Percentiles rank a stretch among this genome's conserved stretches.
These are phyloP conservation scores for Beta lomatogona DNA, from an alignment of 179 eudicot species.

Conservation along the genomic window DNA sequence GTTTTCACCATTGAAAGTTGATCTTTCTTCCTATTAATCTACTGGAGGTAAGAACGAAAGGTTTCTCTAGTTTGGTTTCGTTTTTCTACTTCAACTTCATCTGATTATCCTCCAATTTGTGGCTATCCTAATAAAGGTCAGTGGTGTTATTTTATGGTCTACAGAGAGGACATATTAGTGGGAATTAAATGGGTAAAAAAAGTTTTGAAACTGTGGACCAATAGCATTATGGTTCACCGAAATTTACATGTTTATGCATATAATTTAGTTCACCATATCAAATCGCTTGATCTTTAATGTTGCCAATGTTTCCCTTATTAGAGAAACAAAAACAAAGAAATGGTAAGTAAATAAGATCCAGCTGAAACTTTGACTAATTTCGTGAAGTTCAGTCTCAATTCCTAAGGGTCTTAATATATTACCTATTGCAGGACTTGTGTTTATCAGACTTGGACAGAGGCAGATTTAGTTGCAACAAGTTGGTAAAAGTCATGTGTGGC, in stretches of 20 bases:
- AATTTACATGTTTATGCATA: not conserved
- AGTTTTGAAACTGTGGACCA: not conserved
- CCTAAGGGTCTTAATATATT: not conserved
- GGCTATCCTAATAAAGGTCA: not conserved
- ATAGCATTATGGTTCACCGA: not conserved
- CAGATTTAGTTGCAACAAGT: not conserved
- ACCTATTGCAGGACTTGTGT: not conserved
- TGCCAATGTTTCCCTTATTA: not conserved
- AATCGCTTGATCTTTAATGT: not conserved
- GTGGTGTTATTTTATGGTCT: not conserved
- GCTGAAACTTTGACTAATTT: not conserved
- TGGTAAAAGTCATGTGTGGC: not conserved
- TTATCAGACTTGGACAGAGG: not conserved
- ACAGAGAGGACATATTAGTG: not conserved
- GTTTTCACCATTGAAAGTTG: not conserved
- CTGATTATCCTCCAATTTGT: not conserved
- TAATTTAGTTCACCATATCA: not conserved
- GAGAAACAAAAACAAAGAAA: not conserved
- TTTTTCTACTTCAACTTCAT: not conserved
- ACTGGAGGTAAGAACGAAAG: not conserved
- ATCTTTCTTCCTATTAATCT: conserved; percentile 1
- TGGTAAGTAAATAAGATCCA: not conserved
- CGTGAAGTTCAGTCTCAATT: not conserved
- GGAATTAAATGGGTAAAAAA: not conserved
- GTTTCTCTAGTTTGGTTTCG: not conserved